phyloP scores from a whole-genome alignment of 202 grass and related monocot species.

The Setaria viridis region DNA sequence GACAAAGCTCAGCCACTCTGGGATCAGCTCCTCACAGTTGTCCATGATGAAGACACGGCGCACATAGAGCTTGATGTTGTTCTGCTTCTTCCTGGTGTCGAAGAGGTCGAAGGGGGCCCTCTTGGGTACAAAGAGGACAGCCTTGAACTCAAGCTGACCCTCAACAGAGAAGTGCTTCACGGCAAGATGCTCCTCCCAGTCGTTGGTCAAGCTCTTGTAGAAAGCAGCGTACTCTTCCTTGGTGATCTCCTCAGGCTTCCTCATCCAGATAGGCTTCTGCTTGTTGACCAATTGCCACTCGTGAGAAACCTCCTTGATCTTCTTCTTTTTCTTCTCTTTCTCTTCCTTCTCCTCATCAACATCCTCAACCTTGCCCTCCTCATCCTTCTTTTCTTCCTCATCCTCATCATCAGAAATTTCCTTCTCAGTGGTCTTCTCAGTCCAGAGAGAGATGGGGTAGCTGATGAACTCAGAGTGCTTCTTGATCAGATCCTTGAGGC shows the following conservation, averaged over 20 bases:
- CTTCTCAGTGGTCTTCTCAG: constrained; percentile 96
- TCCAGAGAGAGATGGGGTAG: constrained; percentile 95
- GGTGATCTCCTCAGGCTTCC: constrained; percentile 95
- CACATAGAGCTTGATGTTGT: constrained; percentile 95
- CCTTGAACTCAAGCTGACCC: constrained; percentile 97
- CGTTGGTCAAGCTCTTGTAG: constrained; percentile 91
- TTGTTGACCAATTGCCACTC: constrained; percentile 93
- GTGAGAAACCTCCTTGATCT: constrained; percentile 97
- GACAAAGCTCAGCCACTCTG: constrained; percentile 89
- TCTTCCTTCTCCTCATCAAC: constrained; percentile 97
- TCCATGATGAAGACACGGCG: constrained; percentile 98
- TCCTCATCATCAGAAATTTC: constrained; percentile 98
- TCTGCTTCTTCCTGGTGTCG: constrained; percentile 85
- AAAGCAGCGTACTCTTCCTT: constrained; percentile 97
- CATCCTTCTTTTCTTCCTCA: constrained; percentile 94
- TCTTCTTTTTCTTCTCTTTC: constrained; percentile 98
- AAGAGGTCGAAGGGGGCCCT: constrained; percentile 94
- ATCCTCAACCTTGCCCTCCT: constrained; percentile 95
- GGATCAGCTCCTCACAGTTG: constrained; percentile 94
- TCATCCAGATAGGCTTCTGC: constrained; percentile 99
- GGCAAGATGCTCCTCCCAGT: constrained; percentile 90
- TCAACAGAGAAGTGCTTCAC: constrained; percentile 99
- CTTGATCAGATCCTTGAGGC: constrained; percentile 92
- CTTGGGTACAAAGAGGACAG: constrained; percentile 85
- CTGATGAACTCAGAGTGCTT: constrained; percentile 99